These are phyloP conservation scores for Pelargonium nanum DNA, from an alignment of 345 rosid species.

Conservation along the genomic window DNA sequence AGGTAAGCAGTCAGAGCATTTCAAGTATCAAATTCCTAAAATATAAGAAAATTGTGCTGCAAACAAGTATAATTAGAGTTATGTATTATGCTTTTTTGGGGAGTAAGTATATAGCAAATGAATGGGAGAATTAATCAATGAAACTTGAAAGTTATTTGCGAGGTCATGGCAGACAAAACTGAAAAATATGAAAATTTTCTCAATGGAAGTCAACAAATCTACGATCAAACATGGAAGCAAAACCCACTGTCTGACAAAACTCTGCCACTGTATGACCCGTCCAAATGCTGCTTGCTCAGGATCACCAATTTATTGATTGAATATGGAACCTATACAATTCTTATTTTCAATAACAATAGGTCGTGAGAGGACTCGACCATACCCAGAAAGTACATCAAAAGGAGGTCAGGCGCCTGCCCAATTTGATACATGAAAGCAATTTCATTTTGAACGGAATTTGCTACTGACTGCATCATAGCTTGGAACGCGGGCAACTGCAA, in stretches of 20 bases:
- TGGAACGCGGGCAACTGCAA: constrained; percentile 49
- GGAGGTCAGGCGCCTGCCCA: constrained; percentile 4
- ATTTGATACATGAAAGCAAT: constrained; percentile 1
- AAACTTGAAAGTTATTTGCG: no score
- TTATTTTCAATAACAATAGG: constrained; percentile 13
- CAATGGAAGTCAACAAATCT: background rate
- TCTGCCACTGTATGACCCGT: background rate
- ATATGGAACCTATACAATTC: constrained; percentile 1
- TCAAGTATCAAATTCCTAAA: no score
- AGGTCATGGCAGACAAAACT: background rate
- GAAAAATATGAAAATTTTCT: background rate
- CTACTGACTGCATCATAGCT: constrained; percentile 56
- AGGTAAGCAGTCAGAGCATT: no score
- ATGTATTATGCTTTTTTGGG: no score
- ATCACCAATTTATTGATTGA: constrained; percentile 19
- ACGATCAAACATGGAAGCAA: no score
- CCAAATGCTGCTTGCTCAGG: background rate
- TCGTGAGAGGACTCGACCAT: constrained; percentile 2
- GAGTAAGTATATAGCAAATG: no score
- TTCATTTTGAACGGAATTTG: constrained; percentile 36
- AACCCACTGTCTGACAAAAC: no score
- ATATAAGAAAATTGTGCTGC: background rate
- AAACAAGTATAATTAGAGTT: no score
- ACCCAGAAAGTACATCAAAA: constrained; percentile 8
- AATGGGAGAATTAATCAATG: no score